A percentile compares a stretch with the other conserved stretches of the same genome.
These are phyloP conservation scores for Cyclotella choctawhatcheeana DNA, from an alignment of 108 stramenopile species.

Conservation along the genomic window DNA sequence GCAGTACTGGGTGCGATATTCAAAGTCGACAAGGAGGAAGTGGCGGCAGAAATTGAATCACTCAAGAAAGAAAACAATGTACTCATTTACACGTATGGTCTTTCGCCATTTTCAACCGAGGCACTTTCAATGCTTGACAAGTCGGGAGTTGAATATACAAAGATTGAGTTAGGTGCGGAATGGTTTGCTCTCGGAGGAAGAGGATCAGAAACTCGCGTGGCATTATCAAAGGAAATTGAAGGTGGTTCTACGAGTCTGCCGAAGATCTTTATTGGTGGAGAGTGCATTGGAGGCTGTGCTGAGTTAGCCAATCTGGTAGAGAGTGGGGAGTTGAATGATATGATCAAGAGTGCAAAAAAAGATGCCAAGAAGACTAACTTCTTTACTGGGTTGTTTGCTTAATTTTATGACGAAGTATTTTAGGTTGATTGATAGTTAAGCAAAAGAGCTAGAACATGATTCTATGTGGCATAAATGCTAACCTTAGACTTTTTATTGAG, in stretches of 20 bases:
- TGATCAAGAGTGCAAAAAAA: conserved; percentile 31
- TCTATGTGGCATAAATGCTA: too few species aligned
- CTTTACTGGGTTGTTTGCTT: conserved; percentile 2
- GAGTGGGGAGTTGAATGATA: conserved; percentile 55
- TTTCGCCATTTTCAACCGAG: conserved; percentile 69
- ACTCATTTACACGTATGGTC: conserved; percentile 75
- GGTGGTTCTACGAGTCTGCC: conserved; percentile 66
- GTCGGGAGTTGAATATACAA: conserved; percentile 56
- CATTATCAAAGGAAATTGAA: conserved; percentile 51
- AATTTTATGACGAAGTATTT: too few species aligned
- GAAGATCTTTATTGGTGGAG: conserved; percentile 74
- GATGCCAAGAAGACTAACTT: neutral
- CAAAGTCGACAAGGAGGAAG: conserved; percentile 53
- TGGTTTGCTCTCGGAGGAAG: conserved; percentile 75
- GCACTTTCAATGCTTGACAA: conserved; percentile 65
- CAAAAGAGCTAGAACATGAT: too few species aligned
- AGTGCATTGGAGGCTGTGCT: conserved; percentile 69
- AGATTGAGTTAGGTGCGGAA: conserved; percentile 68
- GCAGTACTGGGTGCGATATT: conserved; percentile 50
- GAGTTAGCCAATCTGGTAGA: conserved; percentile 58
- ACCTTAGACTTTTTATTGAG: too few species aligned
- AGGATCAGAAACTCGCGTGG: conserved; percentile 60
- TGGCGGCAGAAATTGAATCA: conserved; percentile 39
- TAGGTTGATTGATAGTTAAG: too few species aligned
- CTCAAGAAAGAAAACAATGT: conserved; percentile 48